Evolutionary conservation across 129 eudicot species (phyloP).

Genomic region (Flaveria trinervia): DNA sequence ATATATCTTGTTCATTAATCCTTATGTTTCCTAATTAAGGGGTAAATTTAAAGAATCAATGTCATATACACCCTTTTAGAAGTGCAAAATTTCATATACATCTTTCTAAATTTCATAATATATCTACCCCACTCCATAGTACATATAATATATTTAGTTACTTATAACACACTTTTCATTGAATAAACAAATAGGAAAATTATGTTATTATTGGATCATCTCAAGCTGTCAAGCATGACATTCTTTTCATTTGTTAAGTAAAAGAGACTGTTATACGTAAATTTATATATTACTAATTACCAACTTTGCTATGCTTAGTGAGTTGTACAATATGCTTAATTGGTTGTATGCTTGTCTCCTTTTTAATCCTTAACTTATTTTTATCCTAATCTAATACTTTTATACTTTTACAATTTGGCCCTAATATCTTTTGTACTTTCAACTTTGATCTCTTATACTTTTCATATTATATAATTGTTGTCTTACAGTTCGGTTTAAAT

Average conservation of each 20-base stretch:
- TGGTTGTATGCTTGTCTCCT: too few relatives aligned
- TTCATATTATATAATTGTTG: too few relatives aligned
- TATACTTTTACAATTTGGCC: too few relatives aligned
- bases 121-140: neutral
- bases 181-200: neutral
- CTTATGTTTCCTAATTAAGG: neutral
- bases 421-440: too few relatives aligned
- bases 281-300: too few relatives aligned
- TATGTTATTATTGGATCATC: neutral
- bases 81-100: neutral
- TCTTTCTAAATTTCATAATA: neutral
- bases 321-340: too few relatives aligned
- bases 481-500: too few relatives aligned
- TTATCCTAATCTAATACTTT: too few relatives aligned
- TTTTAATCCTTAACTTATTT: too few relatives aligned
- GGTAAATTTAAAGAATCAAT: neutral
- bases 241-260: neutral
- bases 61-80: neutral
- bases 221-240: neutral
- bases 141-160: neutral
- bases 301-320: too few relatives aligned
- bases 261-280: neutral
- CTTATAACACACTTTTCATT: neutral
- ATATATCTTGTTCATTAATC: neutral
- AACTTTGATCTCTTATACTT: too few relatives aligned